Evolutionary conservation across 495 filamentous ascomycete genomes (phyloP).

Genomic region (Hyphodiscus hymeniophilus): DNA sequence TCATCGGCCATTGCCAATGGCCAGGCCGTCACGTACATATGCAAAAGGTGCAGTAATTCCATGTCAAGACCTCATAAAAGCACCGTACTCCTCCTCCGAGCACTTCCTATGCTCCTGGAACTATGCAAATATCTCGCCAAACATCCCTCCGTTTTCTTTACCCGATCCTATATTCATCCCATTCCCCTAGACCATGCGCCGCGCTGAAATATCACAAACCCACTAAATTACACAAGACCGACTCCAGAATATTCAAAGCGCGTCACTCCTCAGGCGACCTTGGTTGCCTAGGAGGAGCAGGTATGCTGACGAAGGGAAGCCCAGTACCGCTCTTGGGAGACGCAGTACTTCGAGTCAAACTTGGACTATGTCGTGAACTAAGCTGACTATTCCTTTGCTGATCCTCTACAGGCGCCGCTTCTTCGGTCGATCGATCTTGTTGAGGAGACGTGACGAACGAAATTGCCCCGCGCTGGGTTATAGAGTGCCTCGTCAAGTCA

Average conservation of each 20-base stretch:
- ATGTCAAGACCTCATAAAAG: no score
- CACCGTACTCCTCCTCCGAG: no score
- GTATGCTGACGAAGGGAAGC: conserved; percentile 16
- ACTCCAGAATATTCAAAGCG: background rate
- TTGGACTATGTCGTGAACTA: conserved; percentile 5
- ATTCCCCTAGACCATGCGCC: background rate
- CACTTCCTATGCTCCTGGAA: no score
- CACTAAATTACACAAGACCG: no score
- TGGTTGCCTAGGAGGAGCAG: conserved; percentile 14
- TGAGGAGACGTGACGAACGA: conserved; percentile 14
- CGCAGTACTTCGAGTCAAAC: conserved; percentile 2
- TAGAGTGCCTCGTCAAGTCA: conserved; percentile 6
- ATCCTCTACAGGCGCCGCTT: background rate
- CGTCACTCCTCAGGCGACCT: conserved; percentile 5
- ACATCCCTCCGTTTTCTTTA: background rate
- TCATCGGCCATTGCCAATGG: no score
- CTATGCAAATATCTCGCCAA: background rate
- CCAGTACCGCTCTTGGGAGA: conserved; percentile 10
- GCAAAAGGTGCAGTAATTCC: no score
- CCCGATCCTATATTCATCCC: background rate
- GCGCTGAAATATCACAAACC: background rate
- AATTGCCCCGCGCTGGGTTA: conserved; percentile 17
- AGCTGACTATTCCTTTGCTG: background rate
- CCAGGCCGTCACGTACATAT: no score
- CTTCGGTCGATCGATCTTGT: background rate